Evolutionary conservation across 495 filamentous ascomycete genomes (phyloP).

Genomic region (Aspergillus bridgeri): DNA sequence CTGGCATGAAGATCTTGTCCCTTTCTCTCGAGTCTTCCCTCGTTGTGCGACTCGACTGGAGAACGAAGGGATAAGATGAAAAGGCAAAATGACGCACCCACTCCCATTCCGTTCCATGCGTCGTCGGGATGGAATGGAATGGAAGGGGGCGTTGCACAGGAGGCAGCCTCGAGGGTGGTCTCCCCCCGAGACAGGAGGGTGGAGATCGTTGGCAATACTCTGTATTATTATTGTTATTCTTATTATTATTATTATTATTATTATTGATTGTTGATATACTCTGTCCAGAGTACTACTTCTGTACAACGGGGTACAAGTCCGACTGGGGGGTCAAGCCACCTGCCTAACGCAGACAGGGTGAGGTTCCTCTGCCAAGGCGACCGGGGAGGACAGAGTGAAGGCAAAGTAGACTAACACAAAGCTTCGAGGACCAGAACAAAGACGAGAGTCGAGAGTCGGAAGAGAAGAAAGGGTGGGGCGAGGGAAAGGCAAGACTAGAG

Average conservation of each 20-base stretch:
- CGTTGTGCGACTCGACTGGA: conserved; percentile 12
- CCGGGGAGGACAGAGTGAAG: background rate
- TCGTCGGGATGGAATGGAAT: background rate
- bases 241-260: too few species aligned
- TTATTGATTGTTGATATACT: too few species aligned
- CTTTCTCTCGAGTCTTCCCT: conserved; percentile 11
- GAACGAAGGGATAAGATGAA: background rate
- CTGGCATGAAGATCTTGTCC: conserved; percentile 6
- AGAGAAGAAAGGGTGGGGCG: background rate
- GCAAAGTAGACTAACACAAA: background rate
- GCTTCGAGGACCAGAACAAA: background rate
- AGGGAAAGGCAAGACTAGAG: background rate
- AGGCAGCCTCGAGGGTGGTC: background rate
- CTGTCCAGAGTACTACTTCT: too few species aligned
- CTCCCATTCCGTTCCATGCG: too few species aligned
- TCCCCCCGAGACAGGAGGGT: too few species aligned
- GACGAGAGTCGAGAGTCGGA: background rate
- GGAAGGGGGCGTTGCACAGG: background rate
- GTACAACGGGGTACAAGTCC: too few species aligned
- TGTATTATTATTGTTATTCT: too few species aligned
- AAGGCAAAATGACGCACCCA: background rate
- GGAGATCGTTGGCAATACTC: too few species aligned
- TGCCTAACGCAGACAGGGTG: background rate
- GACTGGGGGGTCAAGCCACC: background rate
- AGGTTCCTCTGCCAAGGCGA: background rate